Base-by-base conservation (phyloP, 2,329 filamentous ascomycete genomes). In the Trichoderma koningiopsis region DNA sequence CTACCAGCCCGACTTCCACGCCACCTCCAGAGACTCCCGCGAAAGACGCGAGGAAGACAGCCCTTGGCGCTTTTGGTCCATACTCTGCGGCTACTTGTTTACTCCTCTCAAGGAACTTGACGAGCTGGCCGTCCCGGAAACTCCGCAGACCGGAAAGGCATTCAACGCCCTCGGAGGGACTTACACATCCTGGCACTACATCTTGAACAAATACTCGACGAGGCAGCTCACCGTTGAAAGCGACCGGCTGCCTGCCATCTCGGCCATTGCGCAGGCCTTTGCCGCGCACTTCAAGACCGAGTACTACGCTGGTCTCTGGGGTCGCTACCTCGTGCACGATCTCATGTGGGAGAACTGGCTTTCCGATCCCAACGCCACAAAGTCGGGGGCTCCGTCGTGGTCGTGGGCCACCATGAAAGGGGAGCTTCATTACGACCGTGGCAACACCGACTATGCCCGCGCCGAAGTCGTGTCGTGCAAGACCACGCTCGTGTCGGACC, bases 391-490 rank as follows among this genome's bases (percentile, higher is more conserved):
- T 13, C 59, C 59, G 31, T 49, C 40, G 27, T 62, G 59, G 59
- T 62, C 59, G 19, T 62, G 59, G 59, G 59, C 59, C 59, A 49
- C 59, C 31, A 52, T 62, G 40, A 52, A 62, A 52, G 59, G 59
- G 49, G 57, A 59, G 35, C 22, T 59, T 59, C 35, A 29, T 13
- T 59, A 43, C 35, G 57, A 59, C 57, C 22, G 35, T 14, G 35
- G 57, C 14, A 59, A 59, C 57, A 59, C 35, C 24, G 57, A 59
- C 16, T 59, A 59, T 59, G 57, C 57, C 57, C 57, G 57, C 43
- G 57, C 57, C 8, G 57, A 59, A 35, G 57, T 59, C 22, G 22
- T 59, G 35, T 59, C 35, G 35, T 59, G 57, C 35, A 59, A 43
- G 35, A 59, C 57, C 8, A 43, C 57, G 24, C 57, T 13, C 35